Conservation (phyloP, 2,329 filamentous ascomycete genomes). For the Paradendryphiella salina region DNA sequence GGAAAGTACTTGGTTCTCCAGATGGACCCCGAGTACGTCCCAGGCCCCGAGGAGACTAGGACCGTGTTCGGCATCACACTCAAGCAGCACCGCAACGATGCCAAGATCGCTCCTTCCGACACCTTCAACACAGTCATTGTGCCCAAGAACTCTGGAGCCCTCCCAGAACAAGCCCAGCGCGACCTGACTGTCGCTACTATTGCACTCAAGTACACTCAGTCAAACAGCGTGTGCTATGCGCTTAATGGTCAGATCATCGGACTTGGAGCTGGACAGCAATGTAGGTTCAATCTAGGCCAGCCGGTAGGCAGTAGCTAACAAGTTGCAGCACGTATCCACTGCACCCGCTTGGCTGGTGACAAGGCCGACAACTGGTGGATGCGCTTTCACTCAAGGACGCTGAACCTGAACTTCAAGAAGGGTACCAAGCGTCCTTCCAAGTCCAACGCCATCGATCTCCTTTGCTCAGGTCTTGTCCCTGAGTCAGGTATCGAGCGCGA, state of each 20-base stretch:
- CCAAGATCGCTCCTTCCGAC: conserved; percentile 75
- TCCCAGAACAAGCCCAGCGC: conserved; percentile 80
- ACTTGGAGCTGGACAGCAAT: conserved; percentile 94
- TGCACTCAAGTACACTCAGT: conserved; percentile 95
- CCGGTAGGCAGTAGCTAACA: conserved; percentile 4
- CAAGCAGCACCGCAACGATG: conserved; percentile 89
- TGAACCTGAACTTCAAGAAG: conserved; percentile 94
- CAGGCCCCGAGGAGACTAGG: conserved; percentile 73
- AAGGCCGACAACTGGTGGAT: conserved; percentile 99
- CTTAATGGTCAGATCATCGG: conserved; percentile 91
- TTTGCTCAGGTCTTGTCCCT: conserved; percentile 88
- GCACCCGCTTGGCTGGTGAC: conserved; percentile 93
- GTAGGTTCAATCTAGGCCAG: conserved; percentile 24
- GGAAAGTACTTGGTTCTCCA: conserved; percentile 95
- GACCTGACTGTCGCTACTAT: conserved; percentile 96
- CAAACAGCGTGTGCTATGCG: conserved; percentile 98
- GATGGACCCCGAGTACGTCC: conserved; percentile 86
- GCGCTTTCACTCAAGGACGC: conserved; percentile 88
- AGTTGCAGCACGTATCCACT: conserved; percentile 77
- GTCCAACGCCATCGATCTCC: conserved; percentile 95
- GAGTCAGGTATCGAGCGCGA: conserved; percentile 80
- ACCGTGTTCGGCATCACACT: conserved; percentile 90
- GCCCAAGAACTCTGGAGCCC: conserved; percentile 72
- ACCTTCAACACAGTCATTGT: conserved; percentile 86
- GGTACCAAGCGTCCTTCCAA: conserved; percentile 96